Evolutionary conservation across 805 yeast genomes (phyloP).

Genomic region (Saturnispora ahearnii): DNA sequence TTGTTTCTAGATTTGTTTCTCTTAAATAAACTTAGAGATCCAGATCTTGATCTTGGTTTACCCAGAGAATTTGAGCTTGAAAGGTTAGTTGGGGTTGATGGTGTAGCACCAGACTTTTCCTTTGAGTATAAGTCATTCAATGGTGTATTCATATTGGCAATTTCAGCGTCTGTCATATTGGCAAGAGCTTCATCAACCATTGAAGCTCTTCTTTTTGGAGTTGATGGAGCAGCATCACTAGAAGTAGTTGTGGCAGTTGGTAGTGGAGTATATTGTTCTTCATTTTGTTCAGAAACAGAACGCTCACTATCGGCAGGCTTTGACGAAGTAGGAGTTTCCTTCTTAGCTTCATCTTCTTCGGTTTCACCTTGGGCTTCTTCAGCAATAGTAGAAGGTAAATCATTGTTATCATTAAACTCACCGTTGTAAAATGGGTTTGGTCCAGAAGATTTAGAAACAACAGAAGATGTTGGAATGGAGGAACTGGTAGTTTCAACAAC

Average conservation of each 20-base stretch:
- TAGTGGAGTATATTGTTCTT: neutral
- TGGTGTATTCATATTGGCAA: conserved; percentile 24
- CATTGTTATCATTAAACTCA: conserved; percentile 8
- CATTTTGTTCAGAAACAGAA: neutral
- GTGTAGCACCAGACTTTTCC: conserved; percentile 12
- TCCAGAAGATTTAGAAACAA: conserved; percentile 1
- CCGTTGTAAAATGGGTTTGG: conserved; percentile 14
- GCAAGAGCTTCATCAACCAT: conserved; percentile 28
- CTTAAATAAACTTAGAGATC: conserved; percentile 12
- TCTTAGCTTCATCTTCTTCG: neutral
- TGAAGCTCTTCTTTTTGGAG: conserved; percentile 20
- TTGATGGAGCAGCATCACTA: conserved; percentile 5
- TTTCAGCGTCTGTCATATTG: conserved; percentile 21
- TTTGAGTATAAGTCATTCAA: conserved; percentile 17
- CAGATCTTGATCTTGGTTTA: conserved; percentile 27
- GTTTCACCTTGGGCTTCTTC: conserved; percentile 13
- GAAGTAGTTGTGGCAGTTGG: conserved; percentile 9
- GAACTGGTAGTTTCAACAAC: neutral
- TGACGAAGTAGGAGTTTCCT: neutral
- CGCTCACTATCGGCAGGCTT: neutral
- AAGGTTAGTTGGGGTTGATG: conserved; percentile 24
- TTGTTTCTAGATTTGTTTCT: conserved; percentile 18
- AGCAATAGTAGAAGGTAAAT: conserved; percentile 12
- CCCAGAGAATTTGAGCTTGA: conserved; percentile 36
- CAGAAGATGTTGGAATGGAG: conserved; percentile 20